phyloP scores from a whole-genome alignment of 1,284 basidiomycete genomes.

The Rhodotorula sp. region DNA sequence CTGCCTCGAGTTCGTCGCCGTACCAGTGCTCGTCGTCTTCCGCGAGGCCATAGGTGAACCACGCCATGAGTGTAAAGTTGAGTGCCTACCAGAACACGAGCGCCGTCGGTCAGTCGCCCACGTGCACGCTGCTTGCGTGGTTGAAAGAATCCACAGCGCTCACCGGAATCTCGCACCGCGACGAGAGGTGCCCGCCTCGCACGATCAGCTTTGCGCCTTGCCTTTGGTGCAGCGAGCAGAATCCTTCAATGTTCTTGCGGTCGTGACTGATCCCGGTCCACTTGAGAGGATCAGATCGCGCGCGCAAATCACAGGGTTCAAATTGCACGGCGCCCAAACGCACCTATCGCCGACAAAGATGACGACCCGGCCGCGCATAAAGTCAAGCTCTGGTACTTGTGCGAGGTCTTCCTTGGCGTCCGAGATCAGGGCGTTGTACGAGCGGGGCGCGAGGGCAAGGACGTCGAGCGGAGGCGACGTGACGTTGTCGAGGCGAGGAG shows the following conservation, averaged over 20 bases:
- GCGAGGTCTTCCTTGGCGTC: background rate
- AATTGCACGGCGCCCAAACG: background rate
- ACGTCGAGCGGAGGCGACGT: background rate
- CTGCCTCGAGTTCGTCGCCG: background rate
- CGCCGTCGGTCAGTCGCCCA: no score
- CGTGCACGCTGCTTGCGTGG: no score
- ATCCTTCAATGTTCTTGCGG: background rate
- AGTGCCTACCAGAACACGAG: background rate
- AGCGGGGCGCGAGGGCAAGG: background rate
- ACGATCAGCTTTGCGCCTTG: background rate
- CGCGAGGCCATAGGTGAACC: conserved; percentile 5
- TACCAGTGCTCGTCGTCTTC: conserved; percentile 4
- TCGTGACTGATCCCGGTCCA: background rate
- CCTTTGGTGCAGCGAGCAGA: background rate
- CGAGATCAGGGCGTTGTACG: background rate
- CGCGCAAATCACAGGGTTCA: background rate
- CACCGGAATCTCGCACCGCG: background rate
- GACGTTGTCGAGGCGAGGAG: background rate
- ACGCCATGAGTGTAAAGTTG: conserved; percentile 3
- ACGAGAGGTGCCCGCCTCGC: background rate
- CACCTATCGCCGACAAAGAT: conserved; percentile 2
- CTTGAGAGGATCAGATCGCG: no score
- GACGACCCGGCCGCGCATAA: background rate
- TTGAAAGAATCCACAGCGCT: background rate
- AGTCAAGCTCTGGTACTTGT: background rate